These are phyloP conservation scores for Pigoraptor vietnamica DNA, from an alignment of 78 protist genomes.

Conservation along the genomic window DNA sequence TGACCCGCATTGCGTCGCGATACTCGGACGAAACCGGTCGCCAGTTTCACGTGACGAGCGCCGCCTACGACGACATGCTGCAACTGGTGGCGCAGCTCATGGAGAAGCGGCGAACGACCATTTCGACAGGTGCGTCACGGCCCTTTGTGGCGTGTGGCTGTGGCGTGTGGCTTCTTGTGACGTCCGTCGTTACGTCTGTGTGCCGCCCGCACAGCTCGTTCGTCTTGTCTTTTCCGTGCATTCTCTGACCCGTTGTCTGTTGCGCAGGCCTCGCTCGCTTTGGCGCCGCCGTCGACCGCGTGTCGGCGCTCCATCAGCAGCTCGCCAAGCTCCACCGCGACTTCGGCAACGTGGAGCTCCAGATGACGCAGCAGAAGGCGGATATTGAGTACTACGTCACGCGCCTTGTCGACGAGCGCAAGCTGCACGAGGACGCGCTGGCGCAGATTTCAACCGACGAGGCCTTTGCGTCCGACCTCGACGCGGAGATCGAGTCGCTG, in stretches of 20 bases:
- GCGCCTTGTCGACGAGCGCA: neutral
- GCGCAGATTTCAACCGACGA: neutral
- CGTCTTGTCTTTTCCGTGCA: no score
- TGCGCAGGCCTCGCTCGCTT: neutral
- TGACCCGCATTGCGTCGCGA: neutral
- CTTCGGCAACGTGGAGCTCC: neutral
- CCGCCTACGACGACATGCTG: neutral
- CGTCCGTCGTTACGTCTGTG: neutral
- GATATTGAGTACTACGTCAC: neutral
- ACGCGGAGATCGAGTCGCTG: constrained; percentile 17
- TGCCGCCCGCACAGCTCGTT: no score
- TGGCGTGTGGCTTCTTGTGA: neutral
- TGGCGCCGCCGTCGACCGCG: neutral
- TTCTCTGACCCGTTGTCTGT: no score
- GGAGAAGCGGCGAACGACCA: neutral
- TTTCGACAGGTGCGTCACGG: neutral
- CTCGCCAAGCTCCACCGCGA: neutral
- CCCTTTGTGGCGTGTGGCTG: neutral
- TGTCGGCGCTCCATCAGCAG: neutral
- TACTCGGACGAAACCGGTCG: neutral
- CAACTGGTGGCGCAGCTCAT: neutral
- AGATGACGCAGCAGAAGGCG: neutral
- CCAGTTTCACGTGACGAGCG: neutral
- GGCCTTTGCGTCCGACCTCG: constrained; percentile 38
- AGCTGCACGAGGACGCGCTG: neutral